A percentile compares a stretch with the other conserved stretches of the same genome.
These are phyloP conservation scores for Amniculicola lignicola DNA, from an alignment of 495 filamentous ascomycete species.

Conservation along the genomic window DNA sequence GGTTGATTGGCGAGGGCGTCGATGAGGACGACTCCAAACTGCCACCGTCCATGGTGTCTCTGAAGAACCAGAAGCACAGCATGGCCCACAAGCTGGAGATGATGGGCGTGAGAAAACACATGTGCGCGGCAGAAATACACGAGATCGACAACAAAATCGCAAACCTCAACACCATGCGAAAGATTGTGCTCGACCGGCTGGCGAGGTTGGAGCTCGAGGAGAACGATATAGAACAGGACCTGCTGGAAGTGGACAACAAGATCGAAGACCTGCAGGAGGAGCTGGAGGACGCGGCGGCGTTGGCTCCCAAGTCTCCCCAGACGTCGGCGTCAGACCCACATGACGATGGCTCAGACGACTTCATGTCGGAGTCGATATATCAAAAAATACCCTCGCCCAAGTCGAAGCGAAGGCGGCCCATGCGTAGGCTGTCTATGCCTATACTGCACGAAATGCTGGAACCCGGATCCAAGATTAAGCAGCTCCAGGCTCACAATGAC, in stretches of 20 bases:
- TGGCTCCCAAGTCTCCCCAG: conserved; percentile 47
- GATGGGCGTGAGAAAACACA: conserved; percentile 90
- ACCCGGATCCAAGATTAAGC: conserved; percentile 81
- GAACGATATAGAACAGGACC: conserved; percentile 79
- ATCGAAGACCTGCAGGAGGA: conserved; percentile 82
- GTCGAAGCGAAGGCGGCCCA: conserved; percentile 60
- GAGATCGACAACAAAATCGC: conserved; percentile 97
- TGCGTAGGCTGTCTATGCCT: conserved; percentile 75
- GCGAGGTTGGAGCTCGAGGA: conserved; percentile 92
- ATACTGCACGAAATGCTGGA: conserved; percentile 94
- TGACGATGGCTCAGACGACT: conserved; percentile 48
- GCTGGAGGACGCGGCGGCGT: conserved; percentile 62
- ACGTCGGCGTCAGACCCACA: conserved; percentile 51
- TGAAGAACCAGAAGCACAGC: conserved; percentile 73
- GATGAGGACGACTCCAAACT: conserved; percentile 49
- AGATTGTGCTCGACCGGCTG: conserved; percentile 85
- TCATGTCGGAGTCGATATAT: conserved; percentile 98
- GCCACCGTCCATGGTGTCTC: conserved; percentile 60
- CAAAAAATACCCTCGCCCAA: conserved; percentile 75
- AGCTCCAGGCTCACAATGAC: conserved; percentile 85
- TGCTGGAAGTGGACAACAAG: conserved; percentile 78
- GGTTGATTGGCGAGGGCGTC: conserved; percentile 63
- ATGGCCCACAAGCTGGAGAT: conserved; percentile 83
- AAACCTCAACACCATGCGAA: conserved; percentile 89
- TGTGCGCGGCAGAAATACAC: conserved; percentile 92